Conservation (phyloP, 495 filamentous ascomycete genomes). For the Tuber magnatum region DNA sequence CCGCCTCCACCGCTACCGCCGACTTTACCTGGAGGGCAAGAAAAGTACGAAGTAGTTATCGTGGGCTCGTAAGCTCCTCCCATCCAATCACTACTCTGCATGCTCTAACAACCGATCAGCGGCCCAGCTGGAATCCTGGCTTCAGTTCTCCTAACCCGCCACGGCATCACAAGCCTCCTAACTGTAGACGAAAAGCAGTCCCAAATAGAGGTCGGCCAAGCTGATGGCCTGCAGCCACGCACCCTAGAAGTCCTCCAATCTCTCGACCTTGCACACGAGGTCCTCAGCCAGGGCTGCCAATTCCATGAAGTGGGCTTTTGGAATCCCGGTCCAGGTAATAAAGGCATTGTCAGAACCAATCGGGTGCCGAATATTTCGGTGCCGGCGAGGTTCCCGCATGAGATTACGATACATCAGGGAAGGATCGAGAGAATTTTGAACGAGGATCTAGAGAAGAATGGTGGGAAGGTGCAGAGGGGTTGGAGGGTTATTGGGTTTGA, state of each 20-base stretch:
- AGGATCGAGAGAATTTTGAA: constrained; percentile 52
- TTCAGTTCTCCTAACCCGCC: constrained; percentile 47
- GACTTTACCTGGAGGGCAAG: constrained; percentile 2
- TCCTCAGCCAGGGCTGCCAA: constrained; percentile 66
- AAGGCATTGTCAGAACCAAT: constrained; percentile 42
- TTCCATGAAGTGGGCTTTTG: constrained; percentile 63
- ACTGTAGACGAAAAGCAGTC: constrained; percentile 48
- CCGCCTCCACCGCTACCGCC: constrained; percentile 12
- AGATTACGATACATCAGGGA: constrained; percentile 61
- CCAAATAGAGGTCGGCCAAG: constrained; percentile 56
- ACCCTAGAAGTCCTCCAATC: constrained; percentile 76
- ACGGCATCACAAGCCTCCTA: constrained; percentile 46
- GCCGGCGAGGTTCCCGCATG: constrained; percentile 45
- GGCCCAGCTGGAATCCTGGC: constrained; percentile 50
- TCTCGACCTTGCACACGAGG: constrained; percentile 62
- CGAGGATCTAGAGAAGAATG: constrained; percentile 37
- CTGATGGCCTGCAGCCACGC: constrained; percentile 72
- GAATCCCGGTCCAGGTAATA: constrained; percentile 38
- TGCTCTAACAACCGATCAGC: constrained; percentile 7
- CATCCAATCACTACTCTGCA: background rate
- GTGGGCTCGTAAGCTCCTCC: constrained; percentile 31
- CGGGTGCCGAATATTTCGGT: constrained; percentile 48
- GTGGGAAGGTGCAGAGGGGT: constrained; percentile 55
- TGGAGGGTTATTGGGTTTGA: constrained; percentile 51
- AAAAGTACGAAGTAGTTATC: constrained; percentile 30